Evolutionary conservation across 768 basidiomycete genomes (phyloP).

Genomic region (Dioszegia crocea): DNA sequence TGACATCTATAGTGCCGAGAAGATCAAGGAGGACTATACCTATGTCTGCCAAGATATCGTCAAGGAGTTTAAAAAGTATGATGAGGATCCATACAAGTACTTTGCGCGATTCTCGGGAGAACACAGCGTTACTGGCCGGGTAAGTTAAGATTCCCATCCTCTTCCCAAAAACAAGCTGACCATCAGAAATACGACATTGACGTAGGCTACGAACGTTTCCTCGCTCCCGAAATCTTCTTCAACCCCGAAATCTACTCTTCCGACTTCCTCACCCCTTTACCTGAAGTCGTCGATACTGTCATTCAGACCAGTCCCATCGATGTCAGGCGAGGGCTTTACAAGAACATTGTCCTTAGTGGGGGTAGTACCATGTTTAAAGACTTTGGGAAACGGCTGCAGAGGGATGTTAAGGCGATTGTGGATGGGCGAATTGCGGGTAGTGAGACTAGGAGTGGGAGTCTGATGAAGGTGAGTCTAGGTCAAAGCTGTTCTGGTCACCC

Average conservation of each 20-base stretch:
- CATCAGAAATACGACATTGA: slow-evolving; percentile 85
- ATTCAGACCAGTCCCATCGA: slow-evolving; percentile 96
- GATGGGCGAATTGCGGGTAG: slow-evolving; percentile 81
- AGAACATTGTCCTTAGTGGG: slow-evolving; percentile 96
- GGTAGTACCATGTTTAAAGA: slow-evolving; percentile 99
- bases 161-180: not conserved
- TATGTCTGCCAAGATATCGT: slow-evolving; percentile 99
- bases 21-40: slow-evolving; percentile 95
- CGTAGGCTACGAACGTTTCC: slow-evolving; percentile 96
- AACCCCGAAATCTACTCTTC: slow-evolving; percentile 98
- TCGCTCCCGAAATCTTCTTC: slow-evolving; percentile 98
- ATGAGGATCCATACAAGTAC: slow-evolving; percentile 89
- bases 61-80: slow-evolving; percentile 97
- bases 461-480: slow-evolving; percentile 60
- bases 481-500: slow-evolving; percentile 1
- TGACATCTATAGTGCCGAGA: slow-evolving; percentile 58
- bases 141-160: slow-evolving; percentile 50
- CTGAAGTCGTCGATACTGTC: slow-evolving; percentile 91
- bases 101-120: slow-evolving; percentile 92
- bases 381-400: slow-evolving; percentile 93
- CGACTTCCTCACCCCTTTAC: slow-evolving; percentile 93
- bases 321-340: slow-evolving; percentile 92
- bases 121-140: slow-evolving; percentile 85
- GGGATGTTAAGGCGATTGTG: slow-evolving; percentile 89
- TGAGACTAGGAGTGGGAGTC: slow-evolving; percentile 67